These are phyloP conservation scores for Samsoniella hepiali DNA, from an alignment of 2,329 filamentous ascomycete genomes.

Conservation along the genomic window DNA sequence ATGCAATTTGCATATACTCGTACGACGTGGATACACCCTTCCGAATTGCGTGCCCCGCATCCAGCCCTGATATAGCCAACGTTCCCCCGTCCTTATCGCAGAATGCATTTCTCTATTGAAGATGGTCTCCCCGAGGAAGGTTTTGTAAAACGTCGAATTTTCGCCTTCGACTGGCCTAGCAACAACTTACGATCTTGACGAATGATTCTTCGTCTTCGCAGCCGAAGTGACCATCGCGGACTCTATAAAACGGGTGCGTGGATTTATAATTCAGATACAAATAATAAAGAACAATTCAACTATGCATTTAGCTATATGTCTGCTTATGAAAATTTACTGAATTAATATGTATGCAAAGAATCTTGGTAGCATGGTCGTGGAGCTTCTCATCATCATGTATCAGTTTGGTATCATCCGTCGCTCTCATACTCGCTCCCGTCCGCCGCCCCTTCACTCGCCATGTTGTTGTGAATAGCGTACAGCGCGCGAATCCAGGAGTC, in stretches of 20 bases:
- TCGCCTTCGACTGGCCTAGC: slow-evolving; percentile 25
- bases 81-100: not conserved
- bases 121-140: slow-evolving; percentile 32
- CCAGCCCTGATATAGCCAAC: not conserved
- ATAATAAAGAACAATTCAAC: no score
- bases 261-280: no score
- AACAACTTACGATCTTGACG: slow-evolving; percentile 33
- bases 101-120: slow-evolving; percentile 13
- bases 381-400: not conserved
- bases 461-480: slow-evolving; percentile 41
- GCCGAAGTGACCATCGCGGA: slow-evolving; percentile 28
- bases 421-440: slow-evolving; percentile 31
- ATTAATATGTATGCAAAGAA: no score
- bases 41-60: not conserved
- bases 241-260: no score
- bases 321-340: no score
- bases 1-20: not conserved
- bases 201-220: slow-evolving; percentile 30
- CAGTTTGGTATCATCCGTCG: not conserved
- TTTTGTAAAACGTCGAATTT: slow-evolving; percentile 40
- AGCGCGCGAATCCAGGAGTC: slow-evolving; percentile 51
- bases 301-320: no score
- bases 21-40: not conserved
- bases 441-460: slow-evolving; percentile 25
- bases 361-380: not conserved